Percentiles rank a stretch among this genome's conserved stretches.
Evolutionary conservation across 2,329 filamentous ascomycete genomes (phyloP).

Genomic region (Fusarium hainanense): DNA sequence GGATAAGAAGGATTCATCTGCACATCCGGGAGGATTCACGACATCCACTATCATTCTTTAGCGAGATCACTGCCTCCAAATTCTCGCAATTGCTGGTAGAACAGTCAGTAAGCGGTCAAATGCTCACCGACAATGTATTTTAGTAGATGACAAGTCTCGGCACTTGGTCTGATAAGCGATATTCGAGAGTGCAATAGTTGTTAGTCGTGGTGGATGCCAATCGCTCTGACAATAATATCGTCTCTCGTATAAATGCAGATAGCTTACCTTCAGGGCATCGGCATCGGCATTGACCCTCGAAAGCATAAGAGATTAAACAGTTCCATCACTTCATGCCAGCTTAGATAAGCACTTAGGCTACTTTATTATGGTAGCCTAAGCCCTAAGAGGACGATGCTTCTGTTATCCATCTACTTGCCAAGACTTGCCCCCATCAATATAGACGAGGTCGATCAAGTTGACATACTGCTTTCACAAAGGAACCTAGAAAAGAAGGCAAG

Average conservation of each 20-base stretch:
- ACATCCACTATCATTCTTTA: conserved; percentile 1
- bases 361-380: no score
- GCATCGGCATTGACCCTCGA: no score
- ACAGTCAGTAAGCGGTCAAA: background rate
- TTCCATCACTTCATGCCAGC: no score
- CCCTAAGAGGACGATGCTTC: no score
- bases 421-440: background rate
- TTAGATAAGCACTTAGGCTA: no score
- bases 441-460: background rate
- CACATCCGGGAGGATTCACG: background rate
- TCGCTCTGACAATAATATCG: background rate
- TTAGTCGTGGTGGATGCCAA: background rate
- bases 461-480: background rate
- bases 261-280: no score
- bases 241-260: no score
- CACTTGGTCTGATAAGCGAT: background rate
- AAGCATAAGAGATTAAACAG: no score
- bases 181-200: background rate
- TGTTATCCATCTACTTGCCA: background rate
- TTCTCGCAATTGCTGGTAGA: background rate
- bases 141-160: background rate
- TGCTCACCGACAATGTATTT: background rate
- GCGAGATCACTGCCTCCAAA: conserved; percentile 6
- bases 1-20: background rate
- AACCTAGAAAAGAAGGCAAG: background rate